phyloP scores from a whole-genome alignment of 805 yeast species.

The Hagleromyces aurorensis region DNA sequence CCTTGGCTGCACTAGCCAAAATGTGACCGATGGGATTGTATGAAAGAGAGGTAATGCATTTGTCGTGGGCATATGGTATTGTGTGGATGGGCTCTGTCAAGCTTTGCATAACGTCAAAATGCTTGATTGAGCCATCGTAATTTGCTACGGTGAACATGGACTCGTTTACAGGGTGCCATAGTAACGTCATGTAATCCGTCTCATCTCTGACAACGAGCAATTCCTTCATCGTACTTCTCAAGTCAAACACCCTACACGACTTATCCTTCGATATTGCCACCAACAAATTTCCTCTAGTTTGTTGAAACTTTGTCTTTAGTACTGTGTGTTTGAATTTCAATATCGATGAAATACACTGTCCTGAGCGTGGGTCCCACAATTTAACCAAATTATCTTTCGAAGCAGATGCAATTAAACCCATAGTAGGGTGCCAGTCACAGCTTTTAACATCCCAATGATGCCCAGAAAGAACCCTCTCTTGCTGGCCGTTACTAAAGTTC shows the following conservation, averaged over 20 bases:
- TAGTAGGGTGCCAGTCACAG: slow-evolving; percentile 91
- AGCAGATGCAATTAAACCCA: slow-evolving; percentile 84
- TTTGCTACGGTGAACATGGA: slow-evolving; percentile 76
- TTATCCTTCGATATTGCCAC: slow-evolving; percentile 88
- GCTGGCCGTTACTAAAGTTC: slow-evolving; percentile 85
- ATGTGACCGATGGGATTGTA: slow-evolving; percentile 94
- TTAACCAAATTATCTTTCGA: slow-evolving; percentile 92
- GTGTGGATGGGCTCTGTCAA: slow-evolving; percentile 39
- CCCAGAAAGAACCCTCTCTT: slow-evolving; percentile 73
- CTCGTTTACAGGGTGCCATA: slow-evolving; percentile 91
- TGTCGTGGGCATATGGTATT: slow-evolving; percentile 91
- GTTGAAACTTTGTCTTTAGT: slow-evolving; percentile 79
- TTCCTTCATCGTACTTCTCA: slow-evolving; percentile 71
- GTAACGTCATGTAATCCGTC: slow-evolving; percentile 72
- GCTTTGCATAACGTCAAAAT: slow-evolving; percentile 45
- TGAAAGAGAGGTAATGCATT: slow-evolving; percentile 81
- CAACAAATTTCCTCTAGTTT: slow-evolving; percentile 60
- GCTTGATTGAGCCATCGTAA: slow-evolving; percentile 80
- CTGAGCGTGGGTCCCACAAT: slow-evolving; percentile 91
- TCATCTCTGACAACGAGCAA: slow-evolving; percentile 69
- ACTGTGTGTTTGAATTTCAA: slow-evolving; percentile 94
- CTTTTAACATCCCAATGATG: slow-evolving; percentile 99
- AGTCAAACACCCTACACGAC: slow-evolving; percentile 79
- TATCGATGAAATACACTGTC: slow-evolving; percentile 65
- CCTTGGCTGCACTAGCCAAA: slow-evolving; percentile 87